These are phyloP conservation scores for Tetrapisispora arboricola DNA, from an alignment of 805 yeast genomes.

Conservation along the genomic window DNA sequence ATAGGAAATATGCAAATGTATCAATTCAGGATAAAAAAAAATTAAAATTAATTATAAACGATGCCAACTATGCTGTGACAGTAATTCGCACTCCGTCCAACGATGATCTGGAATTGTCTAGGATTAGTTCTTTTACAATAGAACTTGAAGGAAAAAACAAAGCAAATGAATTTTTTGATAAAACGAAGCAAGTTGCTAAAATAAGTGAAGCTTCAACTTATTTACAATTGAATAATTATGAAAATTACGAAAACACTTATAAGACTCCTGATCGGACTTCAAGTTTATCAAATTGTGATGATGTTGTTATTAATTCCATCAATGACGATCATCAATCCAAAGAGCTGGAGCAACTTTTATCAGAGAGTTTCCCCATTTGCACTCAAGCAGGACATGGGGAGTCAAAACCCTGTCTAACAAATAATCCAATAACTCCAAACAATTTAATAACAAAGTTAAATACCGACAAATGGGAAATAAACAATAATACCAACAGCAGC, in stretches of 20 bases:
- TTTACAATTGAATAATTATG: slow-evolving; percentile 17
- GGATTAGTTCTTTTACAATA: slow-evolving; percentile 7
- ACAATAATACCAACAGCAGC: not conserved
- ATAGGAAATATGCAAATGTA: slow-evolving; percentile 7
- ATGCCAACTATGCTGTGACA: not conserved
- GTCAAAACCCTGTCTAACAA: not conserved
- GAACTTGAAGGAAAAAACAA: slow-evolving; percentile 1
- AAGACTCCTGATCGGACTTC: not conserved
- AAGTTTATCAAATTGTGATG: slow-evolving; percentile 2
- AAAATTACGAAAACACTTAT: slow-evolving; percentile 2
- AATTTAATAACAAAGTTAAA: slow-evolving; percentile 7
- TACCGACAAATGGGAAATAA: slow-evolving; percentile 14
- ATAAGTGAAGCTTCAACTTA: slow-evolving; percentile 26
- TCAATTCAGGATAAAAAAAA: slow-evolving; percentile 7
- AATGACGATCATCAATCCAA: not conserved
- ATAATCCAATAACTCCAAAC: slow-evolving; percentile 13
- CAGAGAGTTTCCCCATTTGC: slow-evolving; percentile 4
- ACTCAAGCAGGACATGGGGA: not conserved
- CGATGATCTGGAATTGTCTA: not conserved
- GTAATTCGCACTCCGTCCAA: not conserved
- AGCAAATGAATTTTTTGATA: not conserved
- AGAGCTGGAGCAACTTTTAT: not conserved
- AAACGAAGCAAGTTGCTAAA: slow-evolving; percentile 13
- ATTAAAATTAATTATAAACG: slow-evolving; percentile 7
- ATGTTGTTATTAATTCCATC: not conserved